Conservation (phyloP, 108 stramenopile species). For the Aurantiochytrium sp. region DNA sequence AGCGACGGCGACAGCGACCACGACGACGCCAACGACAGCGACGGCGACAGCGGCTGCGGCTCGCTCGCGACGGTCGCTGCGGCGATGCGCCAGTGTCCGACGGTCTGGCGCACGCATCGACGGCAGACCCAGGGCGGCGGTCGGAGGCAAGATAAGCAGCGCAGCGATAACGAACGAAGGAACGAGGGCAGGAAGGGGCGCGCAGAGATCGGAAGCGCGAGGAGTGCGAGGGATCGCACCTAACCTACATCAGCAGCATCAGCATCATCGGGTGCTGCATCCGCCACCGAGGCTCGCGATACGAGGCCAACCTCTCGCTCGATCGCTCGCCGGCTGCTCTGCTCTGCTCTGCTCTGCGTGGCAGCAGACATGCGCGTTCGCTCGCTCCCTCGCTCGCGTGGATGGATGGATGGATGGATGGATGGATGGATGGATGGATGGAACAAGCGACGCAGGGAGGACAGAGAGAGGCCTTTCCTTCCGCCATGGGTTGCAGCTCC, state of each 20-base stretch:
- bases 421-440: background rate
- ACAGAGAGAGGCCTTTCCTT: background rate
- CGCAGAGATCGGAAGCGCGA: background rate
- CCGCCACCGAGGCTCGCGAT: too few relatives aligned
- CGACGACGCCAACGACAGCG: background rate
- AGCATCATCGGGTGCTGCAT: too few relatives aligned
- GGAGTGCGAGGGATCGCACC: background rate
- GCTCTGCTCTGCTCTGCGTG: background rate
- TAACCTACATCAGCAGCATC: background rate
- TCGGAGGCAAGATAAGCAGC: background rate
- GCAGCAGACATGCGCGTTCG: background rate
- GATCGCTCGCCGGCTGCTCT: background rate
- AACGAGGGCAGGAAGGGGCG: background rate
- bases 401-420: background rate
- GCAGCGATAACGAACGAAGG: background rate
- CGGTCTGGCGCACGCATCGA: background rate
- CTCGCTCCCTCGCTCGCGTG: background rate
- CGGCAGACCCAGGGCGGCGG: background rate
- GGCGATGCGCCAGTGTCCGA: too few relatives aligned
- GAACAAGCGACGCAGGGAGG: background rate
- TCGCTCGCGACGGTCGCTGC: background rate
- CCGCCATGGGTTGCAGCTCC: background rate
- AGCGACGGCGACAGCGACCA: background rate
- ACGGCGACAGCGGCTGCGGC: background rate
- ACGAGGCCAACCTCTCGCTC: too few relatives aligned